Conservation (phyloP, 768 basidiomycete species). For the Cyclocybe aegerita region DNA sequence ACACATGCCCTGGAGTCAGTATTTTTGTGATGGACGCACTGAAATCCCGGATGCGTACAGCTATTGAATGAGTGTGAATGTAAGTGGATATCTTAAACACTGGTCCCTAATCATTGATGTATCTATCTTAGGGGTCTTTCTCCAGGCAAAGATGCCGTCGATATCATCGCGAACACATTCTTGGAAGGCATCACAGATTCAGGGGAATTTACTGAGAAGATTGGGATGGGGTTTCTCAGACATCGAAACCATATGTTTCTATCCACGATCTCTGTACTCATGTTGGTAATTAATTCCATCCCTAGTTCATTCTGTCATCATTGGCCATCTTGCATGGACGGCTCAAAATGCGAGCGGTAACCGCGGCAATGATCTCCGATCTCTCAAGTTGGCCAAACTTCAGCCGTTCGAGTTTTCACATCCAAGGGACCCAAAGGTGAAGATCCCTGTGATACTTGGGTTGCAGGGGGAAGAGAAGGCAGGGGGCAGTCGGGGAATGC, state of each 20-base stretch:
- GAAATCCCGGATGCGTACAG: slow-evolving; percentile 25
- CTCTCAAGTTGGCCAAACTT: slow-evolving; percentile 16
- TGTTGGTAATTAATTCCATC: not conserved
- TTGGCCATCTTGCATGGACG: slow-evolving; percentile 24
- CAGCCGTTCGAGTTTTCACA: slow-evolving; percentile 25
- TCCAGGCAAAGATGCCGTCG: slow-evolving; percentile 26
- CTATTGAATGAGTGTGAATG: slow-evolving; percentile 13
- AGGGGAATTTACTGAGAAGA: slow-evolving; percentile 17
- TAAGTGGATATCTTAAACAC: slow-evolving; percentile 1
- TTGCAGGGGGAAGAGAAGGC: slow-evolving; percentile 29
- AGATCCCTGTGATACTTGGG: slow-evolving; percentile 20
- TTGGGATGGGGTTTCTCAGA: slow-evolving; percentile 23
- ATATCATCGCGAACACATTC: slow-evolving; percentile 31
- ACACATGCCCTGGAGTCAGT: slow-evolving; percentile 15
- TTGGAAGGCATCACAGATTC: slow-evolving; percentile 21
- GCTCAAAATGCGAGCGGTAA: slow-evolving; percentile 24
- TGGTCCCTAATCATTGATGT: not conserved
- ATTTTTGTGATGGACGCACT: slow-evolving; percentile 26
- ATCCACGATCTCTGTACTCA: not conserved
- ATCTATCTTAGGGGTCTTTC: slow-evolving; percentile 16
- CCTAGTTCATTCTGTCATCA: slow-evolving; percentile 17
- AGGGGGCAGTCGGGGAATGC: slow-evolving; percentile 21
- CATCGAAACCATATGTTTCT: slow-evolving; percentile 25
- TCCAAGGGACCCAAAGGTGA: slow-evolving; percentile 17
- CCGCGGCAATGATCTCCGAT: slow-evolving; percentile 25